phyloP scores from a whole-genome alignment of 2,329 filamentous ascomycete genomes.

The Colletotrichum abscissum region DNA sequence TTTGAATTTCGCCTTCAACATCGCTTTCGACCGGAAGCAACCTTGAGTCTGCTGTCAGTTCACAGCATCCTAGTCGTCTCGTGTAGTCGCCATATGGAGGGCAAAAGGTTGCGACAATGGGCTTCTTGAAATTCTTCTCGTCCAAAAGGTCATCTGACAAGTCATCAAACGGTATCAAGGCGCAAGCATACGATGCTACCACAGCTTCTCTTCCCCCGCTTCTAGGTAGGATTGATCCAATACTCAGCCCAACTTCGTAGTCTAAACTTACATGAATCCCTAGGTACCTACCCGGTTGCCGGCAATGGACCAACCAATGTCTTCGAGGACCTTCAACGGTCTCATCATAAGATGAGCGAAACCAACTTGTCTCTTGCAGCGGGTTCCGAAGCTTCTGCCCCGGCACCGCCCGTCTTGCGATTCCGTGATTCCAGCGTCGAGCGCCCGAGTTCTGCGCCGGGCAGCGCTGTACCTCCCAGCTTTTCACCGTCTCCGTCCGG shows the following conservation, averaged over 20 bases:
- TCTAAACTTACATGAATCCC: constrained; percentile 13
- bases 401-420: constrained; percentile 43
- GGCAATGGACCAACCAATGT: constrained; percentile 52
- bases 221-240: constrained; percentile 41
- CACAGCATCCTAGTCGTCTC: neutral
- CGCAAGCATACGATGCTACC: constrained; percentile 51
- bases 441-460: constrained; percentile 52
- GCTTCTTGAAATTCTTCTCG: constrained; percentile 48
- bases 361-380: constrained; percentile 37
- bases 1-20: neutral
- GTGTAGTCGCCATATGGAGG: constrained; percentile 22
- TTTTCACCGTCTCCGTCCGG: constrained; percentile 11
- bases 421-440: constrained; percentile 42
- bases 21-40: no score
- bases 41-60: neutral
- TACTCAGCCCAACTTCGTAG: neutral
- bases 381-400: constrained; percentile 42
- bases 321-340: constrained; percentile 49
- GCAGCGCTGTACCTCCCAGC: constrained; percentile 26
- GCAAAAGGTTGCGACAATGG: constrained; percentile 43
- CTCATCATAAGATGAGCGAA: constrained; percentile 43
- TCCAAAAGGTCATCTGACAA: constrained; percentile 41
- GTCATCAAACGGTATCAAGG: constrained; percentile 42
- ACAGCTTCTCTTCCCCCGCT: constrained; percentile 50
- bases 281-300: constrained; percentile 53